Percentiles rank a stretch among this genome's conserved stretches.
phyloP scores from a whole-genome alignment of 2,329 filamentous ascomycete species.

The Talaromyces islandicus region DNA sequence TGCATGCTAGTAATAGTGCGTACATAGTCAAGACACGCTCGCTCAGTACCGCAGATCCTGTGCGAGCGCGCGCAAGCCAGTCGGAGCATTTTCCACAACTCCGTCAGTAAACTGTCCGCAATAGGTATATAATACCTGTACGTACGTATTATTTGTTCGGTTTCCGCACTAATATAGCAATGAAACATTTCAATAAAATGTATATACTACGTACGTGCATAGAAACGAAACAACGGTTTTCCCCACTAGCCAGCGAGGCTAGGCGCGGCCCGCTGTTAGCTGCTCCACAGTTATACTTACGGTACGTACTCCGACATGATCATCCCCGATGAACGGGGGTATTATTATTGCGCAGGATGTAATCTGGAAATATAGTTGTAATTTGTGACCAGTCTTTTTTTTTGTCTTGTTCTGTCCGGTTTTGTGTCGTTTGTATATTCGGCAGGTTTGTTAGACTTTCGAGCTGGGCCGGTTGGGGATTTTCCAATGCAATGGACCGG shows the following conservation, averaged over 20 bases:
- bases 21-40: too few species aligned
- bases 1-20: not conserved
- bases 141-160: not conserved
- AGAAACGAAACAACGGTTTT: not conserved
- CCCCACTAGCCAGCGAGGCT: not conserved
- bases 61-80: too few species aligned
- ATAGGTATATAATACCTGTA: not conserved
- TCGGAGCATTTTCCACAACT: not conserved
- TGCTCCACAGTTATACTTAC: too few species aligned
- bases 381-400: not conserved
- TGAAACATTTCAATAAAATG: not conserved
- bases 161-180: not conserved
- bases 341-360: not conserved
- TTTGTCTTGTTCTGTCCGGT: not conserved
- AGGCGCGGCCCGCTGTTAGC: not conserved
- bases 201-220: too few species aligned
- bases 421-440: too few species aligned
- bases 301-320: too few species aligned
- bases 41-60: too few species aligned
- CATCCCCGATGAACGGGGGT: too few species aligned
- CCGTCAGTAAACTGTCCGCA: too few species aligned
- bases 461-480: too few species aligned
- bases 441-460: too few species aligned
- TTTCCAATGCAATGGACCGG: too few species aligned
- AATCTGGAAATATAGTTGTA: not conserved